Base-by-base conservation (phyloP, 164 flowering plant species). In the Nymphaea colorata region DNA sequence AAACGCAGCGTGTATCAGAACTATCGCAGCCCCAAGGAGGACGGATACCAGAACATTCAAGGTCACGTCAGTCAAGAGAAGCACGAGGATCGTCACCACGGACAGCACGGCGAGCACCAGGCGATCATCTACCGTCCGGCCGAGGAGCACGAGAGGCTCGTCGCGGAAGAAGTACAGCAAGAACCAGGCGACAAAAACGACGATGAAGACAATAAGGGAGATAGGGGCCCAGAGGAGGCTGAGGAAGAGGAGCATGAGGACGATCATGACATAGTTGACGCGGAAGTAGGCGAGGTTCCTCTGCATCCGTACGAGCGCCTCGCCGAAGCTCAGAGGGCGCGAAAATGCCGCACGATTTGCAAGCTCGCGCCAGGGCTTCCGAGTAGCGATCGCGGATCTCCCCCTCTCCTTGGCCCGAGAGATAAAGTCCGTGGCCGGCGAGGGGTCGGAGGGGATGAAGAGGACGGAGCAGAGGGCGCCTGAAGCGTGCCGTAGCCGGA, bases 261-360 rank as follows among this genome's bases (percentile, higher is more conserved):
- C 4, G 57, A 70, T n/a, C 16, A 70, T 18, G 10, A 62, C 72
- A 55, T 70, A 65, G 67, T 70, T 70, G 53, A 65, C 8, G 53
- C 67, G 63, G 63, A 70, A 70, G 42, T 59, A 70, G 17, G 42
- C 3, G 12, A 36, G 5, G 53, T 65, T 70, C 42, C 6, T 64
- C 43, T 41, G 43, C 42, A 70, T 62, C 42, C 68, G 62, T 42
- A 17, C 18, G 25, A 47, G 41, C 63, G 67, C 68, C 51, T 43
- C 62, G 53, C 67, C 17, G 42, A 70, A 17, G 11, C 63, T 44
- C 10, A 3, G 42, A 6, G 72, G 72, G 3, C 68, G 67, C 44
- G 59, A 55, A 15, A 64, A 65, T 11, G 41, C 72, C 14, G 47
- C 6, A 55, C 55, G 17, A 17, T 16, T 12, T 42, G 65, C n/a